Evolutionary conservation across 192 early-diverging fungal species (phyloP).

Genomic region (Coemansia biformis): DNA sequence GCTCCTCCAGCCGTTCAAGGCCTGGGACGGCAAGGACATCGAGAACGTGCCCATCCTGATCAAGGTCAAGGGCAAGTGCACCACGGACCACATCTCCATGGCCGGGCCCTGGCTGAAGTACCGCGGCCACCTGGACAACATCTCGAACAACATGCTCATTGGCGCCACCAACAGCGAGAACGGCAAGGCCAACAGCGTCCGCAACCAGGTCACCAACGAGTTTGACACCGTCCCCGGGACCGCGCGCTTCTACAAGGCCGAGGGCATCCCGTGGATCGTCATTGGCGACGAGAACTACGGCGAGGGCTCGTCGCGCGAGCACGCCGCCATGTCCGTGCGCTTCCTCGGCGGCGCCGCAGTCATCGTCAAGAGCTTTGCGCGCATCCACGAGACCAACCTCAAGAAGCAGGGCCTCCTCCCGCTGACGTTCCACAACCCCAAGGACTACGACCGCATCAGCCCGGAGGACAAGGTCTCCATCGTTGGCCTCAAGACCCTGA

Average conservation of each 20-base stretch:
- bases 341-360: slow-evolving; percentile 91
- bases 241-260: slow-evolving; percentile 93
- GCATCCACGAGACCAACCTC: slow-evolving; percentile 99
- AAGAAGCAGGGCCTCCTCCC: slow-evolving; percentile 99
- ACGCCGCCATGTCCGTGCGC: slow-evolving; percentile 95
- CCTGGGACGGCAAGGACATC: slow-evolving; percentile 89
- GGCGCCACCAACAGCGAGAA: slow-evolving; percentile 91
- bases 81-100: slow-evolving; percentile 97
- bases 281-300: slow-evolving; percentile 99
- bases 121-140: slow-evolving; percentile 98
- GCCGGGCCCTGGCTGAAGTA: slow-evolving; percentile 90
- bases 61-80: slow-evolving; percentile 98
- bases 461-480: slow-evolving; percentile 85
- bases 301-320: slow-evolving; percentile 98
- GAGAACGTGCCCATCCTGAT: slow-evolving; percentile 80
- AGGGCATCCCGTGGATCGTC: slow-evolving; percentile 84
- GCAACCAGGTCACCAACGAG: slow-evolving; percentile 66
- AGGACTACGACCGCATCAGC: slow-evolving; percentile 89
- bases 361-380: slow-evolving; percentile 94
- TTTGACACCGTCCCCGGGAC: slow-evolving; percentile 88
- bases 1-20: slow-evolving; percentile 75
- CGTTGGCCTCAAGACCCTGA: slow-evolving; percentile 75
- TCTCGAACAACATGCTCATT: slow-evolving; percentile 99
- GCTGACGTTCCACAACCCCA: slow-evolving; percentile 88
- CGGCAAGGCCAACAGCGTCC: slow-evolving; percentile 67